Conservation (phyloP, 192 early-diverging fungal genomes). For the Paraglomus occultum region DNA sequence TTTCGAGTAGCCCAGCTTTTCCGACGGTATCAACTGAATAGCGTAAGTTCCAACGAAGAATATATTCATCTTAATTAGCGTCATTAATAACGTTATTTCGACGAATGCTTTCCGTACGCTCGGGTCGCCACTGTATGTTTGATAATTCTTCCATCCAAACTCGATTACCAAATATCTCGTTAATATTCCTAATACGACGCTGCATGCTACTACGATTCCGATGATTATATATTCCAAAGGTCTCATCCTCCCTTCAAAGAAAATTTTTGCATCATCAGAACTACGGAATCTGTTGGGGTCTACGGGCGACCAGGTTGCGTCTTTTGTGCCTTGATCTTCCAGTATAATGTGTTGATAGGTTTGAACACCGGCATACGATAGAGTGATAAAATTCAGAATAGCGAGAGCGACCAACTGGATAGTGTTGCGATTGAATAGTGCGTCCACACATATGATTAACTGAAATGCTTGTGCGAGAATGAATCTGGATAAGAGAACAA, state of each 20-base stretch:
- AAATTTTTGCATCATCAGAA: background rate
- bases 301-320: background rate
- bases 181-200: constrained; percentile 31
- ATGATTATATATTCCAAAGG: constrained; percentile 49
- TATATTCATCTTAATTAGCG: constrained; percentile 46
- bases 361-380: constrained; percentile 71
- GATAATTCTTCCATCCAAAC: constrained; percentile 50
- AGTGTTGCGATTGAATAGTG: constrained; percentile 57
- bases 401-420: constrained; percentile 85
- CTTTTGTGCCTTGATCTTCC: constrained; percentile 18
- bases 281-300: background rate
- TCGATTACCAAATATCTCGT: constrained; percentile 35
- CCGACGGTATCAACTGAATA: constrained; percentile 46
- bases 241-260: constrained; percentile 34
- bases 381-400: constrained; percentile 61
- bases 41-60: constrained; percentile 46
- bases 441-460: constrained; percentile 6
- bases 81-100: constrained; percentile 35
- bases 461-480: constrained; percentile 18
- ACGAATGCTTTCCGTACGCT: constrained; percentile 36
- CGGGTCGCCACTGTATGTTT: constrained; percentile 44
- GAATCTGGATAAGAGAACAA: constrained; percentile 10
- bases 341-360: constrained; percentile 35
- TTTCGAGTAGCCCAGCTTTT: constrained; percentile 32
- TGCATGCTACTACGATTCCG: constrained; percentile 39